phyloP scores from a whole-genome alignment of 1,284 basidiomycete species.

The Schizophyllum amplum region DNA sequence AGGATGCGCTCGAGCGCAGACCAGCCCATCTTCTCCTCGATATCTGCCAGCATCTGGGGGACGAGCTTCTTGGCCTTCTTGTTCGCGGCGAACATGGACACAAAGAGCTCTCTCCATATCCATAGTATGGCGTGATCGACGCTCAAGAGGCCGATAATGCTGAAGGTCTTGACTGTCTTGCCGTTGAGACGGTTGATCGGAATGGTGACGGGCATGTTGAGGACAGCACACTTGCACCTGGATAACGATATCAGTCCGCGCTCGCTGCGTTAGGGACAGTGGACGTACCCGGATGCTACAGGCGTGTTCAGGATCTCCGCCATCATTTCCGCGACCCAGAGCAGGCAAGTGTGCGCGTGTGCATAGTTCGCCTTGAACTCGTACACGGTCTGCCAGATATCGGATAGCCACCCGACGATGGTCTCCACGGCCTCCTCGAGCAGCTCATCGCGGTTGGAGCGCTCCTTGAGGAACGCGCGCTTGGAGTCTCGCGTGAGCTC shows the following conservation, averaged over 20 bases:
- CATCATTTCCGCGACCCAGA: slow-evolving; percentile 39
- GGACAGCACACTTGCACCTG: slow-evolving; percentile 41
- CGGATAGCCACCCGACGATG: slow-evolving; percentile 45
- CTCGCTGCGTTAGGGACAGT: not conserved
- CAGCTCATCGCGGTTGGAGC: slow-evolving; percentile 43
- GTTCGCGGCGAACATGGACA: slow-evolving; percentile 40
- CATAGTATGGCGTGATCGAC: slow-evolving; percentile 45
- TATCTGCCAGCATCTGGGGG: slow-evolving; percentile 48
- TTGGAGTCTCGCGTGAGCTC: slow-evolving; percentile 46
- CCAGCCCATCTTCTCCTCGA: slow-evolving; percentile 42
- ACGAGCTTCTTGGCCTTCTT: slow-evolving; percentile 29
- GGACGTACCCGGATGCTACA: slow-evolving; percentile 33
- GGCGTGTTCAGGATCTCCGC: slow-evolving; percentile 33
- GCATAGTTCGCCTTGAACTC: slow-evolving; percentile 44
- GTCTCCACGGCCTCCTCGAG: slow-evolving; percentile 44
- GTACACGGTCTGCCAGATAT: slow-evolving; percentile 51
- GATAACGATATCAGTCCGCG: slow-evolving; percentile 1
- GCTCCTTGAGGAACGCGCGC: slow-evolving; percentile 39
- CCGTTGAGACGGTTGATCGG: slow-evolving; percentile 33
- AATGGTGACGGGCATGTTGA: slow-evolving; percentile 38
- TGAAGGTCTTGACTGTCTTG: slow-evolving; percentile 40
- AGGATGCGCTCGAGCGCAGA: slow-evolving; percentile 40
- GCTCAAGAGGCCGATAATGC: slow-evolving; percentile 38
- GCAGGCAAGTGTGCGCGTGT: slow-evolving; percentile 44
- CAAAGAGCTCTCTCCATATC: slow-evolving; percentile 61